phyloP scores from a whole-genome alignment of 352 stramenopile species.

The Pelagophyceae sp. region DNA sequence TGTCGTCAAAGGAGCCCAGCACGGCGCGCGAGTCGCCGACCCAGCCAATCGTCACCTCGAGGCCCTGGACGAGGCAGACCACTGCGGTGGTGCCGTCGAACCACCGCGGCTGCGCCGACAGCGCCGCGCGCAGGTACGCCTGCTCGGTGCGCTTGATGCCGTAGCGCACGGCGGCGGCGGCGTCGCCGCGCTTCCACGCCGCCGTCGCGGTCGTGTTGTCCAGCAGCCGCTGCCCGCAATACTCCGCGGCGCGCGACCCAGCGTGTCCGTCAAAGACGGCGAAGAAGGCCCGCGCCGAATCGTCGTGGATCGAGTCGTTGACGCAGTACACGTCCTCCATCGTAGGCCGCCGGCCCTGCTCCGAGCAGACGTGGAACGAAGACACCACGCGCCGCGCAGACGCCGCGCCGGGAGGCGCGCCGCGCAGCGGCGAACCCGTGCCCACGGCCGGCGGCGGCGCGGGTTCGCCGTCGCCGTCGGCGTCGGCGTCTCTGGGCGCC shows the following conservation, averaged over 20 bases:
- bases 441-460: no score
- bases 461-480: no score
- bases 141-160: constrained; percentile 17
- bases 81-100: constrained; percentile 17
- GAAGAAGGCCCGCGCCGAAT: background rate
- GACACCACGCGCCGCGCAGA: background rate
- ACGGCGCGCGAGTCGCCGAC: constrained; percentile 13
- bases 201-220: constrained; percentile 17
- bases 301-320: background rate
- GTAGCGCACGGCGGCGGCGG: background rate
- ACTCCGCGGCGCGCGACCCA: constrained; percentile 9
- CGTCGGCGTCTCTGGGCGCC: no score
- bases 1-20: background rate
- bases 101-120: constrained; percentile 14
- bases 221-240: constrained; percentile 19
- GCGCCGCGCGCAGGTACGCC: constrained; percentile 13
- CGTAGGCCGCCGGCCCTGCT: constrained; percentile 12
- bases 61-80: background rate
- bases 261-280: constrained; percentile 28
- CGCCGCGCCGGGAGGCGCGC: no score
- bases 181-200: background rate
- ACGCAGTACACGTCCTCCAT: constrained; percentile 19
- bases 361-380: background rate
- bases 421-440: no score
- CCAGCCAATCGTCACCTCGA: constrained; percentile 1